phyloP scores from a whole-genome alignment of 2,329 filamentous ascomycete species.

The Xylariomycetidae sp. region DNA sequence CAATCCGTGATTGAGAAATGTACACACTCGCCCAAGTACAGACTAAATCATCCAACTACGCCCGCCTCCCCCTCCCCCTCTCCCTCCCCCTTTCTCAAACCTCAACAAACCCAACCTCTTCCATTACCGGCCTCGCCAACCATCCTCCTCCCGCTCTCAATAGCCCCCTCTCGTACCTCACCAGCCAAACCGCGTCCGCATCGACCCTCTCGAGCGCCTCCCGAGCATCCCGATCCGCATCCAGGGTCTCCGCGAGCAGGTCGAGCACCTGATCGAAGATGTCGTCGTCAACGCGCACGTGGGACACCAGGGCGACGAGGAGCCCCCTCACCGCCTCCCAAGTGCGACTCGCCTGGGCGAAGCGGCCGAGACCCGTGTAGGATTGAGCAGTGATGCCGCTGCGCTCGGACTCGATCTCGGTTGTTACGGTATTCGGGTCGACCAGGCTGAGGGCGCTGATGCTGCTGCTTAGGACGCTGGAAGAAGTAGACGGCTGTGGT shows the following conservation, averaged over 20 bases:
- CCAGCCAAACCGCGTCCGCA: constrained; percentile 73
- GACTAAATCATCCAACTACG: too few relatives aligned
- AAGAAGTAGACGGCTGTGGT: too few relatives aligned
- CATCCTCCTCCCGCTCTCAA: not conserved
- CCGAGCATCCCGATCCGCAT: constrained; percentile 42
- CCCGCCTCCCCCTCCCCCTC: too few relatives aligned
- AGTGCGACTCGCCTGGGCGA: constrained; percentile 57
- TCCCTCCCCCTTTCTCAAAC: too few relatives aligned
- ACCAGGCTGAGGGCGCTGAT: too few relatives aligned
- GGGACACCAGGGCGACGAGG: constrained; percentile 54
- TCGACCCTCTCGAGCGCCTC: constrained; percentile 61
- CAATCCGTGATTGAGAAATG: too few relatives aligned
- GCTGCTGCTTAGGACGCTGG: too few relatives aligned
- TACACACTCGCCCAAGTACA: too few relatives aligned
- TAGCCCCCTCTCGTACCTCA: constrained; percentile 43
- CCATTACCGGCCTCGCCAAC: too few relatives aligned
- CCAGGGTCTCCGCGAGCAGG: constrained; percentile 50
- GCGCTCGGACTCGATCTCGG: constrained; percentile 6
- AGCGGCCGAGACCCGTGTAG: constrained; percentile 50
- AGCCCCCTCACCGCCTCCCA: constrained; percentile 60
- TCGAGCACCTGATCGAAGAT: constrained; percentile 68
- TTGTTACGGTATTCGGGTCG: constrained; percentile 12
- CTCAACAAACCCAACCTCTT: too few relatives aligned
- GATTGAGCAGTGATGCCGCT: not conserved
- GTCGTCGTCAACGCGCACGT: constrained; percentile 62